These are phyloP conservation scores for Phytophthora vignae DNA, from an alignment of 352 stramenopile species.

Conservation along the genomic window DNA sequence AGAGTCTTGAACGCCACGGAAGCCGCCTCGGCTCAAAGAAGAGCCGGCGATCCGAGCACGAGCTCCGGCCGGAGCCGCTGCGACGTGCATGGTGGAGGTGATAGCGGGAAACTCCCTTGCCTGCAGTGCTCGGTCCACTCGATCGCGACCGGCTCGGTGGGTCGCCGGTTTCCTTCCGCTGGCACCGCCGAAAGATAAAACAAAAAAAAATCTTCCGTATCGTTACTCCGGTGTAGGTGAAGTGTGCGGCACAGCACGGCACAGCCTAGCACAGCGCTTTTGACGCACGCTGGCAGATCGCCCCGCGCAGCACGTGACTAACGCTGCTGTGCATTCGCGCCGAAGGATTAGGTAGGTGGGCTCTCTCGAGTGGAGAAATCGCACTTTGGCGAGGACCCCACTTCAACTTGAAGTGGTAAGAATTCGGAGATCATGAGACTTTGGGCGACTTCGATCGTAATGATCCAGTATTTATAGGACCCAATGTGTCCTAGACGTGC, in stretches of 20 bases:
- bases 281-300: slow-evolving; percentile 8
- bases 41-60: neutral
- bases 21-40: slow-evolving; percentile 9
- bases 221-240: neutral
- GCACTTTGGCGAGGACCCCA: neutral
- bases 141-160: slow-evolving; percentile 16
- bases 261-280: slow-evolving; percentile 1
- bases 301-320: neutral
- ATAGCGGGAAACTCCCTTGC: slow-evolving; percentile 1
- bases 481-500: neutral
- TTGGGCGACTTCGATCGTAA: neutral
- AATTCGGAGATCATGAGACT: neutral
- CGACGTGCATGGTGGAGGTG: slow-evolving; percentile 9
- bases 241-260: neutral
- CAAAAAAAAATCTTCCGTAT: slow-evolving; percentile 4
- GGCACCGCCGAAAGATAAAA: neutral
- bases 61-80: neutral
- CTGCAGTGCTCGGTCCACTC: slow-evolving; percentile 4
- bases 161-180: slow-evolving; percentile 14
- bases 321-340: neutral
- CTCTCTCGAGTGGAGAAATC: neutral
- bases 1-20: slow-evolving; percentile 1
- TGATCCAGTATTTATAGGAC: neutral
- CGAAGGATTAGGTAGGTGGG: neutral
- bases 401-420: slow-evolving; percentile 2